Conservation (phyloP, 2,329 filamentous ascomycete genomes). For the Pyrenochaeta sp. region DNA sequence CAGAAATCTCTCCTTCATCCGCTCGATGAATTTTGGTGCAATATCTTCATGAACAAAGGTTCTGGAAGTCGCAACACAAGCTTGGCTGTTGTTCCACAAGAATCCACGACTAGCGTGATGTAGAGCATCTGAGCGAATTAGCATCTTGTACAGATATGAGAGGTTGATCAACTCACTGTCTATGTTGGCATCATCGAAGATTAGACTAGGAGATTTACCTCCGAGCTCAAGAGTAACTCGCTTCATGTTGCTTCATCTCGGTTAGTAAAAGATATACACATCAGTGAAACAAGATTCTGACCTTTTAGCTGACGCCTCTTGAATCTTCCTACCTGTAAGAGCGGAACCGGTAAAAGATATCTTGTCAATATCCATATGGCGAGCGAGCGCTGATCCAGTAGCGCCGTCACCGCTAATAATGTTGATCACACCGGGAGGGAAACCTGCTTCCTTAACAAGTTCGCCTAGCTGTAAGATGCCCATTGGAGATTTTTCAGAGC, state of each 20-base stretch:
- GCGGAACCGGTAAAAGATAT: conserved; percentile 53
- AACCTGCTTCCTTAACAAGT: conserved; percentile 46
- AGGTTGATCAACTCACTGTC: conserved; percentile 30
- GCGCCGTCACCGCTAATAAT: conserved; percentile 37
- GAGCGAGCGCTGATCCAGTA: conserved; percentile 43
- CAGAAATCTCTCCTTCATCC: conserved; percentile 37
- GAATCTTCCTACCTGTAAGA: conserved; percentile 49
- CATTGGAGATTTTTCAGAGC: conserved; percentile 39
- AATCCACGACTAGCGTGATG: conserved; percentile 43
- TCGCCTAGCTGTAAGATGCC: conserved; percentile 32
- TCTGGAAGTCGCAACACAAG: conserved; percentile 65
- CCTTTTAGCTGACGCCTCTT: conserved; percentile 50
- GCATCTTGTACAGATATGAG: too few species aligned
- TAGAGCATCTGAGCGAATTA: conserved; percentile 35
- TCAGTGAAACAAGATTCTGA: background rate
- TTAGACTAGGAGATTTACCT: conserved; percentile 56
- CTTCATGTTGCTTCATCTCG: conserved; percentile 51
- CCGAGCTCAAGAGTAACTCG: conserved; percentile 57
- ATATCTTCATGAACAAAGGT: conserved; percentile 50
- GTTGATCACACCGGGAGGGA: conserved; percentile 54
- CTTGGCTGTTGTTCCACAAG: conserved; percentile 63
- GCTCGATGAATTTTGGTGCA: conserved; percentile 35
- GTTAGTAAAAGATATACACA: background rate
- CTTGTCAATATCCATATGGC: conserved; percentile 54
- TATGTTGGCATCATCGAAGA: conserved; percentile 58